Evolutionary conservation across 306 rosid species (phyloP), one percentile per base, ranked within the genome.

Genomic region (Echinosophora koreensis): DNA sequence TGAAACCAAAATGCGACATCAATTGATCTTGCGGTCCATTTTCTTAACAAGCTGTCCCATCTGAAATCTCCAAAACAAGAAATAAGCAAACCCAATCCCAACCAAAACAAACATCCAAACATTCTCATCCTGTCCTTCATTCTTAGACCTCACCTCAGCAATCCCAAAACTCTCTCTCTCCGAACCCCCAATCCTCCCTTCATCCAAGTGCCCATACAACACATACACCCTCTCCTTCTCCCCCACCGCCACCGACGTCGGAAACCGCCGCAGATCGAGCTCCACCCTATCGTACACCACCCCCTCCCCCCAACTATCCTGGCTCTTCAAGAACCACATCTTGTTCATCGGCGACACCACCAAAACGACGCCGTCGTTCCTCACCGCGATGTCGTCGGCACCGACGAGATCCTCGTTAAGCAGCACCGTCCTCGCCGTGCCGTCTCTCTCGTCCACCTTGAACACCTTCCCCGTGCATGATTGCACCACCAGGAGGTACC

Each of bases 41-140:
- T 87, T 90, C 11, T 44, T 62, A 12, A 87, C 87, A 60, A 95
- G 97, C 38, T 81, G 83, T 6, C 73, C 61, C 97, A 95, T 95
- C 51, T 92, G 98, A 80, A 90, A 95, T 80, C 95, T 90, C 98
- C 98, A 92, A 57, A 90, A 83, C 71, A 85, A 7, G 86, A 92
- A 95, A 79, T 90, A 92, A 57, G 89, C 92, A 3, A 92, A 58
- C 0, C 93, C 97, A 9, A 92, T 1, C 0, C 96, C 97, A 62
- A 95, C 39, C 79, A 95, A 76, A 1, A 89, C 60, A 59, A 69
- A 92, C 0, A 95, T 65, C 98, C 95, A 92, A 74, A 89, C 67
- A 16, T 51, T 67, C 3, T 92, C 96, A 9, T 90, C 90, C 54
- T 69, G 75, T 7, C 77, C 78, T 50, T 94, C 98, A 68, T 58